Percentiles rank a stretch among this genome's conserved stretches.
Conservation (phyloP, 352 stramenopile genomes). For the Pythium vanterpoolii region DNA sequence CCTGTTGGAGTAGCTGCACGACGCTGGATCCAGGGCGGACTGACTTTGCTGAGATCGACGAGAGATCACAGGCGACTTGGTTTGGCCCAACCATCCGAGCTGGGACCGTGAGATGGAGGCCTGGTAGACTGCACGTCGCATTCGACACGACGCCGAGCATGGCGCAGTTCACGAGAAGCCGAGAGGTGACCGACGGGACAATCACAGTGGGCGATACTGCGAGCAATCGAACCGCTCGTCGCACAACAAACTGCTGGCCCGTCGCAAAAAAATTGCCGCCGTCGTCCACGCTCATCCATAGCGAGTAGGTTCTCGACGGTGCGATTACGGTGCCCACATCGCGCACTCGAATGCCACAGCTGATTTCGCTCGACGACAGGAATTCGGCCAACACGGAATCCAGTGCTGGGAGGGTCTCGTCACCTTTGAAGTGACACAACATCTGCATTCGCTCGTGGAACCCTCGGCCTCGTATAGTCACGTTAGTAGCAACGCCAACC, state of each 20-base stretch:
- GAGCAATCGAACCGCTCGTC: slow-evolving; percentile 8
- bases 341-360: background rate
- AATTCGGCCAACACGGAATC: slow-evolving; percentile 5
- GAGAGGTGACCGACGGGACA: slow-evolving; percentile 8
- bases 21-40: slow-evolving; percentile 1
- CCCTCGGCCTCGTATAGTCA: slow-evolving; percentile 11
- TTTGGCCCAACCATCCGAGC: background rate
- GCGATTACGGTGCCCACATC: background rate
- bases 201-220: slow-evolving; percentile 7
- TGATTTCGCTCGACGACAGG: background rate
- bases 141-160: background rate
- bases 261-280: slow-evolving; percentile 14
- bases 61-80: slow-evolving; percentile 12
- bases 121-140: slow-evolving; percentile 6
- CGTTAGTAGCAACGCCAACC: background rate
- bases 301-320: background rate
- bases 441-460: slow-evolving; percentile 5
- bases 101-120: slow-evolving; percentile 10
- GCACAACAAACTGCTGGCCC: slow-evolving; percentile 7
- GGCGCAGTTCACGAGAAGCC: slow-evolving; percentile 2
- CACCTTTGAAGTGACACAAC: slow-evolving; percentile 8
- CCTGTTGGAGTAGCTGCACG: slow-evolving; percentile 6
- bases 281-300: slow-evolving; percentile 22
- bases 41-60: background rate
- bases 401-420: background rate